Conservation (phyloP, 768 basidiomycete species). For the Hortiboletus flavorubellus region DNA sequence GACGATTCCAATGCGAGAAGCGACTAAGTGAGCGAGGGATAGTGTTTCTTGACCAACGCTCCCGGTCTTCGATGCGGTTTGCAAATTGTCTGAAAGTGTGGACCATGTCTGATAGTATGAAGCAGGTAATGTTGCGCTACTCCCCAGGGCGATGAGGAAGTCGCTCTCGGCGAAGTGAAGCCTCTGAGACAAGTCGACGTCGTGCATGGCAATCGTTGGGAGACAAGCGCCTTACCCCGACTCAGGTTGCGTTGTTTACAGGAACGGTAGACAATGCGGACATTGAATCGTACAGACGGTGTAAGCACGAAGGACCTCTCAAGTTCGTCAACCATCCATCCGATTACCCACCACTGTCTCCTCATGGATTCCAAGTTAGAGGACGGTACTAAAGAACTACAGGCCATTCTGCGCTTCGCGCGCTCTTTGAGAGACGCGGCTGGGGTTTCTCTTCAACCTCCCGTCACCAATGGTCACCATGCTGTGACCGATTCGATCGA, state of each 20-base stretch:
- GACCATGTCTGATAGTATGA: constrained; percentile 3
- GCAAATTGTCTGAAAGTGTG: background rate
- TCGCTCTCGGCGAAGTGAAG: background rate
- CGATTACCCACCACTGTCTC: too few species aligned
- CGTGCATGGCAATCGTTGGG: background rate
- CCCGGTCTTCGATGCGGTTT: background rate
- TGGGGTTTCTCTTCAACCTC: too few species aligned
- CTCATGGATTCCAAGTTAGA: background rate
- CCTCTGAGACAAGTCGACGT: background rate
- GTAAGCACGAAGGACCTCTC: constrained; percentile 1
- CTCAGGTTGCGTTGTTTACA: too few species aligned
- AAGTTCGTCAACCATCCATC: too few species aligned
- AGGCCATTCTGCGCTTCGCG: background rate
- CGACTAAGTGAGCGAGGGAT: background rate
- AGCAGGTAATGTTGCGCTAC: background rate
- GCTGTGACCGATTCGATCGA: background rate
- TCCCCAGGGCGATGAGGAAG: background rate
- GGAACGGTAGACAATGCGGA: constrained; percentile 13
- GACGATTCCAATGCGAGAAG: constrained; percentile 2
- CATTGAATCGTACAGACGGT: background rate
- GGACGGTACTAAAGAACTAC: background rate
- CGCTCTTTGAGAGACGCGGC: too few species aligned
- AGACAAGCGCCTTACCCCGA: too few species aligned
- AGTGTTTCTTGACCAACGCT: background rate
- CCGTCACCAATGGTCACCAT: too few species aligned